Conservation (phyloP, 1,139 yeast species). For the Torulaspora pretoriensis region DNA sequence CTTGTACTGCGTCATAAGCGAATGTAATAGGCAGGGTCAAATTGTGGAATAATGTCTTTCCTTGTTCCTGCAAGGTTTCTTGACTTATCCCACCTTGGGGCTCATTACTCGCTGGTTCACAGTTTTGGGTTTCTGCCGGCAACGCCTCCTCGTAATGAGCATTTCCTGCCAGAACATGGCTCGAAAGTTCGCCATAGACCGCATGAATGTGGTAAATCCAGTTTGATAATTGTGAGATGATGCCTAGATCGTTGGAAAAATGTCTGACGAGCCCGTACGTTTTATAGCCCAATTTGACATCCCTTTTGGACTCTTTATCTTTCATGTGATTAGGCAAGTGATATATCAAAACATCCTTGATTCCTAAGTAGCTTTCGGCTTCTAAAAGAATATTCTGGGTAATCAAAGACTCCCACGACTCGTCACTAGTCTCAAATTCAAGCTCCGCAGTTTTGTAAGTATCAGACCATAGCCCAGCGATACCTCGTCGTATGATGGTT, state of each 20-base stretch:
- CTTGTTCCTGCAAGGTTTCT: slow-evolving; percentile 10
- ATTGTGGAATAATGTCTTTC: slow-evolving; percentile 27
- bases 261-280: slow-evolving; percentile 31
- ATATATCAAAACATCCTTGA: slow-evolving; percentile 33
- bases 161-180: slow-evolving; percentile 33
- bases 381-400: slow-evolving; percentile 29
- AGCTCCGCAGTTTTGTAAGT: slow-evolving; percentile 27
- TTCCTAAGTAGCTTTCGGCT: slow-evolving; percentile 30
- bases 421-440: slow-evolving; percentile 8
- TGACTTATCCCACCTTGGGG: neutral
- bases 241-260: slow-evolving; percentile 26
- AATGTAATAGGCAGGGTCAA: slow-evolving; percentile 32
- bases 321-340: slow-evolving; percentile 26
- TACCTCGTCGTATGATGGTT: slow-evolving; percentile 23
- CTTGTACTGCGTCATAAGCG: slow-evolving; percentile 36
- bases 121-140: slow-evolving; percentile 11
- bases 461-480: slow-evolving; percentile 24
- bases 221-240: slow-evolving; percentile 29
- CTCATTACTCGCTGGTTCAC: slow-evolving; percentile 1
- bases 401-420: slow-evolving; percentile 32
- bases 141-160: slow-evolving; percentile 25
- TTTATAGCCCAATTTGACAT: slow-evolving; percentile 14
- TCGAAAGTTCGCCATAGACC: slow-evolving; percentile 28
- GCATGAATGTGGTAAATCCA: slow-evolving; percentile 35
- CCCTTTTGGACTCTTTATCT: slow-evolving; percentile 6